Percentiles rank a stretch among this genome's conserved stretches.
Evolutionary conservation across 2,329 filamentous ascomycete species (phyloP).

Genomic region (Colletotrichum lentis): DNA sequence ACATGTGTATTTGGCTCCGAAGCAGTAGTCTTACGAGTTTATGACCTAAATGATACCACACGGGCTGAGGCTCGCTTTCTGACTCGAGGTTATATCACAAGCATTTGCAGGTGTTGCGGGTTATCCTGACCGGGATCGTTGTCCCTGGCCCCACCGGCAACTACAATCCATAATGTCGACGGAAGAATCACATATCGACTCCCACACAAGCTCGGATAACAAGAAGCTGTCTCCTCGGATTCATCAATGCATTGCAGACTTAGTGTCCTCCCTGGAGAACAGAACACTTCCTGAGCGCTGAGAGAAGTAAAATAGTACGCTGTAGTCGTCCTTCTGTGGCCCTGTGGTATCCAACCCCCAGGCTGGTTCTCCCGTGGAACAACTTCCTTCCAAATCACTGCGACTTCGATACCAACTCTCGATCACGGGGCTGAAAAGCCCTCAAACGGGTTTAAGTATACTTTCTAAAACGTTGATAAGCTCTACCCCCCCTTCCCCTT

Average conservation of each 20-base stretch:
- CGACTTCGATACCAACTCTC: not conserved
- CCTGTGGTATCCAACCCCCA: not conserved
- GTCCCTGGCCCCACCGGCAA: too few species aligned
- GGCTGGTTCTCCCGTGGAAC: not conserved
- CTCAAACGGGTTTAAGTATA: too few species aligned
- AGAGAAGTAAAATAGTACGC: not conserved
- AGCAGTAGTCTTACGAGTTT: slow-evolving; percentile 32
- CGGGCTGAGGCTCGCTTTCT: slow-evolving; percentile 3
- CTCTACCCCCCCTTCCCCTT: too few species aligned
- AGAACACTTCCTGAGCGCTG: not conserved
- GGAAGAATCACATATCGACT: not conserved
- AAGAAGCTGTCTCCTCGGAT: too few species aligned
- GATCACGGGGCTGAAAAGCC: not conserved
- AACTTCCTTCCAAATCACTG: not conserved
- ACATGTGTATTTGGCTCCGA: slow-evolving; percentile 30
- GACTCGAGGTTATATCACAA: too few species aligned
- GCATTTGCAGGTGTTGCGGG: too few species aligned
- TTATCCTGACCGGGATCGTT: too few species aligned
- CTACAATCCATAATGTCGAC: too few species aligned
- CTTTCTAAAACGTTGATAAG: too few species aligned
- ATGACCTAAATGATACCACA: slow-evolving; percentile 35
- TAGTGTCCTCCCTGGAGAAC: too few species aligned
- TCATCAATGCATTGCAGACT: too few species aligned
- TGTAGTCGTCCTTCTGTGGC: not conserved
- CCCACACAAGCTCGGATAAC: not conserved